Evolutionary conservation across 768 basidiomycete genomes (phyloP), one percentile per base, ranked within the genome.

Genomic region (Phlebiopsis gigantea): DNA sequence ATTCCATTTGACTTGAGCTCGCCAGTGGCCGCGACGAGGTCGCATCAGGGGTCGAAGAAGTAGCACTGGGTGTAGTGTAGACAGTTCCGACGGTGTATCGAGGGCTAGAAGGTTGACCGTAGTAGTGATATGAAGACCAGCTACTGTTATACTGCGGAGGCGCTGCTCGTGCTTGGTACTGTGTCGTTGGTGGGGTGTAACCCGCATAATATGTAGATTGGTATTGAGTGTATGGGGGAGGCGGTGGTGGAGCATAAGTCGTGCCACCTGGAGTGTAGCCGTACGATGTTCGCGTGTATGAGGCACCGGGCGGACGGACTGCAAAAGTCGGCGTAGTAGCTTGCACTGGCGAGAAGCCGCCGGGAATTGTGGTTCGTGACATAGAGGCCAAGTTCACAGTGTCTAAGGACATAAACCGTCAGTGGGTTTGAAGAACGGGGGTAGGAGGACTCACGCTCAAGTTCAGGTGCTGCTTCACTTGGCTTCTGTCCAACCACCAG

Each of bases 401-500:
- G n/a, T n/a, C n/a, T 17, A 10, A 8, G 45, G 22, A n/a, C n/a
- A n/a, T n/a, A n/a, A n/a, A n/a, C n/a, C n/a, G n/a, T n/a, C 48
- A 41, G 47, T 49, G 3, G 41, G 15, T 58, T 22, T 29, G 10
- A 45, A 28, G 26, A 17, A 24, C n/a, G n/a, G 26, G 7, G 6
- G 26, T 17, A 29, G 39, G 14, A 15, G n/a, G 45, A 71, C 81
- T 73, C 70, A 83, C 82, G 71, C 65, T 72, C 70, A 25, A 74
- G 66, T 49, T 80, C 78, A 39, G 72, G 64, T 10, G 73, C 72
- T 26, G 77, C 69, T 60, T 85, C 85, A 2, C 79, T 76, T 19
- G 87, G 87, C 62, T 86, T 88, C 66, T 88, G 87, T 52, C 79
- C 79, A n/a, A 89, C 80, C 53, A 84, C 82, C 4, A 75, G 80